These are phyloP conservation scores for Cladophialophora carrionii DNA, from an alignment of 2,329 filamentous ascomycete genomes.

Conservation along the genomic window DNA sequence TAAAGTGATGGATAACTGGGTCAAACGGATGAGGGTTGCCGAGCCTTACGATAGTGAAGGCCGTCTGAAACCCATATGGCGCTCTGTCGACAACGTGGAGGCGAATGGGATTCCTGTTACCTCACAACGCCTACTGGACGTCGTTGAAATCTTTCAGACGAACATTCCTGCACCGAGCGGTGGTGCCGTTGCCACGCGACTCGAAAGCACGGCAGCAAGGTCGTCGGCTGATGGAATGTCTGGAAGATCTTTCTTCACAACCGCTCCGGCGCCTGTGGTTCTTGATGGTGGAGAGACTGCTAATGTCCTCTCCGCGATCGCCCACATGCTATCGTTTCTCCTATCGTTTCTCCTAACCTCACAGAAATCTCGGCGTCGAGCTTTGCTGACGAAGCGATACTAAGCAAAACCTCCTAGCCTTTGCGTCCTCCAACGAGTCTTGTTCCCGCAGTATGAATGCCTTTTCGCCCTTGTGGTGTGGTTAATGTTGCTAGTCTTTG, in stretches of 20 bases:
- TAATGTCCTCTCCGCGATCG: neutral
- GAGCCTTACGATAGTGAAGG: constrained; percentile 1
- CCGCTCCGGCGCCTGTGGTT: neutral
- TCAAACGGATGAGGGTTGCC: constrained; percentile 4
- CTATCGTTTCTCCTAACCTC: neutral
- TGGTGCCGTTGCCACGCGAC: too few relatives aligned
- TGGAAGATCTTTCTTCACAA: neutral
- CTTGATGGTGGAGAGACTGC: neutral
- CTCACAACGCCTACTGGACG: constrained; percentile 1
- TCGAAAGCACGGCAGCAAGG: neutral
- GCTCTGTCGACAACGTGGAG: constrained; percentile 2
- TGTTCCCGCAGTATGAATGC: neutral
- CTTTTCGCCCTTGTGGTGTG: neutral
- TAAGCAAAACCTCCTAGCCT: neutral
- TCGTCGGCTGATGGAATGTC: neutral
- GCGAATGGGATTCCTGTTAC: neutral
- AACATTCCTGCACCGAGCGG: neutral
- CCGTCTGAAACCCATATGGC: neutral
- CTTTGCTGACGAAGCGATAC: neutral
- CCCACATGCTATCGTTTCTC: neutral
- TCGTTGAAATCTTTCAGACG: neutral
- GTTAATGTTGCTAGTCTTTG: neutral
- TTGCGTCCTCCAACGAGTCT: neutral
- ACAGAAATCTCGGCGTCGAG: neutral
- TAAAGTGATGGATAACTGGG: neutral